phyloP scores from a whole-genome alignment of 2,329 filamentous ascomycete species.

The Microsporum canis region DNA sequence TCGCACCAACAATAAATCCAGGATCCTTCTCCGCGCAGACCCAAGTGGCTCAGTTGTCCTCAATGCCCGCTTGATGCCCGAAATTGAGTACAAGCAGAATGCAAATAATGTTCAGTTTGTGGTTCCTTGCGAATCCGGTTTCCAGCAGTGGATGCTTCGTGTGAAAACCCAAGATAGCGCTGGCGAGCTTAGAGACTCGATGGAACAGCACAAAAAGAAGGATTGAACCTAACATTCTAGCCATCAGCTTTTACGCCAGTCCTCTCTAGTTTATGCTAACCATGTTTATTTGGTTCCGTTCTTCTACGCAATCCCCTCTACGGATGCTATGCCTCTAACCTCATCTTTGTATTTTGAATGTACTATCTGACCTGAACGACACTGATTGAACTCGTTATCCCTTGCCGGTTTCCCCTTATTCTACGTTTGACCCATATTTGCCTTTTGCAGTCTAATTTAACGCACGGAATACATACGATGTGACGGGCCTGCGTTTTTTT shows the following conservation, averaged over 20 bases:
- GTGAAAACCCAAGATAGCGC: conserved; percentile 49
- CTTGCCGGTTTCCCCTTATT: not conserved
- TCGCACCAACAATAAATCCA: conserved; percentile 54
- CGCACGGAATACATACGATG: not conserved
- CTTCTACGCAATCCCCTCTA: not conserved
- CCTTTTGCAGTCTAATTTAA: not conserved
- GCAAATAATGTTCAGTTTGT: conserved; percentile 34
- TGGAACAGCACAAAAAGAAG: conserved; percentile 40
- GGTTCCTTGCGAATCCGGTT: conserved; percentile 46
- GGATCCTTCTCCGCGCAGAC: conserved; percentile 62
- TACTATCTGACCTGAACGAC: conserved; percentile 1
- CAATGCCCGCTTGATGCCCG: conserved; percentile 54
- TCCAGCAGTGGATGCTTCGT: conserved; percentile 61
- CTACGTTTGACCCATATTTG: not conserved
- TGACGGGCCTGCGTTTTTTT: not conserved
- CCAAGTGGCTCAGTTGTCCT: conserved; percentile 62
- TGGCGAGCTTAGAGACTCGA: conserved; percentile 35
- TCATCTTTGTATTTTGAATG: conserved; percentile 4
- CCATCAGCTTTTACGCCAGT: not conserved
- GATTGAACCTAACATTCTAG: not conserved
- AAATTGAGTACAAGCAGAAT: conserved; percentile 51
- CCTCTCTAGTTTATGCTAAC: not conserved
- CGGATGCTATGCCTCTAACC: not conserved
- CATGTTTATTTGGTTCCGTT: not conserved
- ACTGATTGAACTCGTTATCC: not conserved